These are phyloP conservation scores for Ophiognomonia clavigignenti-juglandacearum DNA, from an alignment of 2,329 filamentous ascomycete species.

Conservation along the genomic window DNA sequence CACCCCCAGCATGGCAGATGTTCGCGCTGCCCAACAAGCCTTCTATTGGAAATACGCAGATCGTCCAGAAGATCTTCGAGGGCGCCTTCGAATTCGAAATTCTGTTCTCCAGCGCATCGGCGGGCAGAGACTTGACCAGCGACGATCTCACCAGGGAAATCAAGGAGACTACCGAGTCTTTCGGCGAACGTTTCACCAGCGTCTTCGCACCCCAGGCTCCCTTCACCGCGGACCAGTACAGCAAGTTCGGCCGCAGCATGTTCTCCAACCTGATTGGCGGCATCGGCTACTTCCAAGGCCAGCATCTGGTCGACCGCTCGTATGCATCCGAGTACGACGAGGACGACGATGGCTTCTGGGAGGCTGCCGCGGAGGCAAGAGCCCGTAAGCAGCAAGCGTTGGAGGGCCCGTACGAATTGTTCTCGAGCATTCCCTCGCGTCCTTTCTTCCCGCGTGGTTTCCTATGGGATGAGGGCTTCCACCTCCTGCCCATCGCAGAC, in stretches of 20 bases:
- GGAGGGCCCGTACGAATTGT: constrained; percentile 83
- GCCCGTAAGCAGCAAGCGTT: constrained; percentile 61
- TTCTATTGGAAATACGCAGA: constrained; percentile 71
- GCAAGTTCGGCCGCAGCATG: constrained; percentile 78
- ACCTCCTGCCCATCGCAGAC: constrained; percentile 83
- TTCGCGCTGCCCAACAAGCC: constrained; percentile 73
- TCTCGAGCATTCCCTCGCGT: constrained; percentile 84
- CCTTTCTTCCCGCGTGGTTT: constrained; percentile 97
- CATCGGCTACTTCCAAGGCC: constrained; percentile 90
- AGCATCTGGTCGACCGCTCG: constrained; percentile 83
- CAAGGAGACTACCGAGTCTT: constrained; percentile 58
- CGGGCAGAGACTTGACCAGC: constrained; percentile 47
- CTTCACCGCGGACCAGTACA: constrained; percentile 68
- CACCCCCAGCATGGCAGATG: constrained; percentile 78
- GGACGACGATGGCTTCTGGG: constrained; percentile 93
- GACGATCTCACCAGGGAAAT: constrained; percentile 69
- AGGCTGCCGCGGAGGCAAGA: constrained; percentile 78
- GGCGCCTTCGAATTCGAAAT: constrained; percentile 92
- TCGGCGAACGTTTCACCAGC: constrained; percentile 68
- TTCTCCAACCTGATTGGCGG: constrained; percentile 93
- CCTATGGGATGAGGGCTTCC: constrained; percentile 97
- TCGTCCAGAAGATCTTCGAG: constrained; percentile 88
- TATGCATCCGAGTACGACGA: constrained; percentile 93
- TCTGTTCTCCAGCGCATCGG: constrained; percentile 77
- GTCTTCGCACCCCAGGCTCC: constrained; percentile 71